Evolutionary conservation across 1,284 basidiomycete species (phyloP).

Genomic region (Chiua sp.): DNA sequence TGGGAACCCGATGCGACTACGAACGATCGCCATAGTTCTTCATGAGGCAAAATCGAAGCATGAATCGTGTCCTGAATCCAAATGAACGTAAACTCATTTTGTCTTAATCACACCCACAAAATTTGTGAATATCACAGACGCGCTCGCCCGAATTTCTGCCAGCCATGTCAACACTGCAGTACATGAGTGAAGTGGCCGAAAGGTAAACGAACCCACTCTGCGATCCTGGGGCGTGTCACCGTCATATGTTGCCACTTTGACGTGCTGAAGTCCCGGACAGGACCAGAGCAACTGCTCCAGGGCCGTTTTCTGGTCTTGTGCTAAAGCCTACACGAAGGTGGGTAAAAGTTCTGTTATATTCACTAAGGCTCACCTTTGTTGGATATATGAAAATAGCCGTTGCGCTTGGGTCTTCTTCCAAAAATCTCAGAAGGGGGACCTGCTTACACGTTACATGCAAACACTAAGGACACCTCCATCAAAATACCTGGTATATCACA

Average conservation of each 20-base stretch:
- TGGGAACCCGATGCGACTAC: constrained; percentile 11
- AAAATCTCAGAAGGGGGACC: constrained; percentile 74
- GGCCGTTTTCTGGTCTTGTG: constrained; percentile 84
- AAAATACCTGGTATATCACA: constrained; percentile 80
- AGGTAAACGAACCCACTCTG: constrained; percentile 53
- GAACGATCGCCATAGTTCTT: constrained; percentile 83
- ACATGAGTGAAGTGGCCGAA: not conserved
- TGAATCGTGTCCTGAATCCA: constrained; percentile 84
- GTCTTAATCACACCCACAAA: constrained; percentile 54
- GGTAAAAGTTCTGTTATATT: too few species aligned
- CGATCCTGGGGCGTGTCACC: constrained; percentile 83
- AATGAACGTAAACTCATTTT: not conserved
- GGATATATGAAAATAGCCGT: constrained; percentile 91
- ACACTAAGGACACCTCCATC: not conserved
- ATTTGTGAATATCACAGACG: constrained; percentile 79
- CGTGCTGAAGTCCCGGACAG: constrained; percentile 66
- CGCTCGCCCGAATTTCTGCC: constrained; percentile 65
- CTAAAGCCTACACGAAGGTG: constrained; percentile 64
- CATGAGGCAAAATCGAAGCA: constrained; percentile 83
- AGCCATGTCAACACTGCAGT: not conserved
- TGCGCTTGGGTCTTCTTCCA: constrained; percentile 65
- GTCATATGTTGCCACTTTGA: constrained; percentile 83
- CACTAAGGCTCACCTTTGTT: constrained; percentile 65
- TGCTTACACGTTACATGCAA: constrained; percentile 33
- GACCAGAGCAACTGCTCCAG: constrained; percentile 69